phyloP scores from a whole-genome alignment of 2,329 filamentous ascomycete genomes.

The Pseudogymnoascus sp. region DNA sequence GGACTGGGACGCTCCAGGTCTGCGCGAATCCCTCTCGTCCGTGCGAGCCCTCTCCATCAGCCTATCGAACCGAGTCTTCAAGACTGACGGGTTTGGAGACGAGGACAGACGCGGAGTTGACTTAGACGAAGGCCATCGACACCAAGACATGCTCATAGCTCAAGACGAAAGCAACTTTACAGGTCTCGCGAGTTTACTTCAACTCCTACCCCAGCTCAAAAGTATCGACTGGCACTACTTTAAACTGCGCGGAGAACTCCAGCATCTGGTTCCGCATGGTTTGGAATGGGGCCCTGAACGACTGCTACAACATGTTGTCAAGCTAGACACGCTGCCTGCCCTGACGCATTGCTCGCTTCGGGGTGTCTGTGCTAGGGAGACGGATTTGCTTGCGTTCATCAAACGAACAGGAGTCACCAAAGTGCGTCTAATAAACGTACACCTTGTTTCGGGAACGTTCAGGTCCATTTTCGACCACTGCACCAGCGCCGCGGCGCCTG shows the following conservation, averaged over 20 bases:
- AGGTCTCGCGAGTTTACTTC: background rate
- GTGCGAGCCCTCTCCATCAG: background rate
- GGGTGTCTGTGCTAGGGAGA: background rate
- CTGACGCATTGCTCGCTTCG: background rate
- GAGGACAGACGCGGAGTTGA: background rate
- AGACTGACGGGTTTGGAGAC: background rate
- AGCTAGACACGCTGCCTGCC: background rate
- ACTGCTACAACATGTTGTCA: background rate
- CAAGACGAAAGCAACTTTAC: background rate
- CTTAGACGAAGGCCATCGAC: background rate
- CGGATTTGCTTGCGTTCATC: background rate
- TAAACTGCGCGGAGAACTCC: background rate
- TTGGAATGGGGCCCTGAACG: background rate
- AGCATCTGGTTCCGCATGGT: background rate
- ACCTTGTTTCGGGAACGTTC: background rate
- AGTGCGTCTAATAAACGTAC: background rate
- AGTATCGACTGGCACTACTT: background rate
- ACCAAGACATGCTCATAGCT: background rate
- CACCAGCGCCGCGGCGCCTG: background rate
- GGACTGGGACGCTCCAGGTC: background rate
- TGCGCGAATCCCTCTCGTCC: background rate
- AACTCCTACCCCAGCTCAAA: background rate
- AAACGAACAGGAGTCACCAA: background rate
- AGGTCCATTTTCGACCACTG: background rate
- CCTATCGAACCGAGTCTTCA: background rate